Evolutionary conservation across 2,329 filamentous ascomycete species (phyloP), one percentile per base, ranked within the genome.

Genomic region (Fusarium zealandicum): DNA sequence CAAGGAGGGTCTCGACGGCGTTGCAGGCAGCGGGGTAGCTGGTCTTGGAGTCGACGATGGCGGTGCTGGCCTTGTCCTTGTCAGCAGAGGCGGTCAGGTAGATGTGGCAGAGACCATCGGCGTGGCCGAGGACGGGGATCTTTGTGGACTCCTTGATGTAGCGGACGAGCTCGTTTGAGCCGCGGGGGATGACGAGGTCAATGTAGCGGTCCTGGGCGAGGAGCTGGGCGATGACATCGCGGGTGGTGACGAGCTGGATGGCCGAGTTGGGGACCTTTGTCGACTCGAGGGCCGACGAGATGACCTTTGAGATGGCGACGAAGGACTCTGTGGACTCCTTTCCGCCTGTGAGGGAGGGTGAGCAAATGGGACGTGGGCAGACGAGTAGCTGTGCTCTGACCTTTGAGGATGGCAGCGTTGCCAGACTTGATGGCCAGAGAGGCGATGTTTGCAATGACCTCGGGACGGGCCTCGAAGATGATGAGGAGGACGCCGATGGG

Each of bases 391-490:
- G 10, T 65, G 82, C 85, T 2, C 92, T 81, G 67, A 82, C 87
- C 93, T 81, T 99, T 99, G 57, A 99, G 80, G 68, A 99, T 98
- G 44, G 93, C 95, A 30, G 95, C 90, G 74, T 99, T 99, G 68
- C 92, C 95, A 11, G 93, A 98, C 74, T 99, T 99, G 75, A 99
- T 90, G 31, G 95, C 93, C 18, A 99, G 82, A 4, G 93, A 91
- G 59, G 95, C 92, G 70, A 99, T 98, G 75, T 99, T 99, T 70
- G 93, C 95, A 70, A 99, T 97, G 62, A 99, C 95, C 76, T 99
- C 95, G 6, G 95, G 95, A 7, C 95, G 89, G 30, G 95, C 95
- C 77, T 99, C 95, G 71, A 99, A 99, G 70, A 99, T 98, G 76
- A 99, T 95, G 64, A 99, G 84, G 35, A 99, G 84, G n/a, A 98